Base-by-base conservation (phyloP, 805 yeast species). In the Wickerhamomyces alni region DNA sequence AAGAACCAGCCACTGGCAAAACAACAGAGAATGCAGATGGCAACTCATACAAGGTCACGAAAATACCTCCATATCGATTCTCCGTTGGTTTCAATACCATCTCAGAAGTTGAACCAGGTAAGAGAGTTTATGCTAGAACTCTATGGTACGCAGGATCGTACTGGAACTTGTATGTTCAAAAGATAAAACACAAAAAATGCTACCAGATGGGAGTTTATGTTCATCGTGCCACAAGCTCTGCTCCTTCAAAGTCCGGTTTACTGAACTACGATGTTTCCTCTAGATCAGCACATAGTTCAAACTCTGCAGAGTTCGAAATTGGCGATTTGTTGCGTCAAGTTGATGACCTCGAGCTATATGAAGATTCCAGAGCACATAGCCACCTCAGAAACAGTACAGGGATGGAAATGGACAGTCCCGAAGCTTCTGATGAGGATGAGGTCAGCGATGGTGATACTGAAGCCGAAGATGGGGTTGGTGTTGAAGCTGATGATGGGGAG, bases 71-170 rank as follows among this genome's bases (percentile, higher is more conserved):
- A 1, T 74, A 70, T 48, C 53, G 81, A 39, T 74, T 75, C 48
- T 69, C 78, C 0, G 65, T 74, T 36, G 72, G 75, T 4, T 75
- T 75, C 53, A 63, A 69, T 8, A 66, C 72, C 38, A 66, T 75
- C 3, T 65, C 72, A 3, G 65, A 65, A 11, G 57, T 75, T 15
- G 55, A 61, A 13, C 62, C 69, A 1, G 74, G 67, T 15, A 69
- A 66, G 47, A 57, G 80, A 31, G 70, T 72, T 2, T 75, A 75
- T 46, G 70, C 75, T 9, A 66, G 69, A 42, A 67, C 77, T 0
- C 59, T 73, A 26, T 75, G 80, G 78, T 75, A 74, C 48, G 78
- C 79, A n/a, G 81, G 81, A 0, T 73, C 80, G 10, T 72, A 69
- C 47, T 75, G 81, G 81, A 74, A 72, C 45, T 53, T 75, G 8